Conservation (phyloP, 768 basidiomycete genomes). For the Amanita phalloides region DNA sequence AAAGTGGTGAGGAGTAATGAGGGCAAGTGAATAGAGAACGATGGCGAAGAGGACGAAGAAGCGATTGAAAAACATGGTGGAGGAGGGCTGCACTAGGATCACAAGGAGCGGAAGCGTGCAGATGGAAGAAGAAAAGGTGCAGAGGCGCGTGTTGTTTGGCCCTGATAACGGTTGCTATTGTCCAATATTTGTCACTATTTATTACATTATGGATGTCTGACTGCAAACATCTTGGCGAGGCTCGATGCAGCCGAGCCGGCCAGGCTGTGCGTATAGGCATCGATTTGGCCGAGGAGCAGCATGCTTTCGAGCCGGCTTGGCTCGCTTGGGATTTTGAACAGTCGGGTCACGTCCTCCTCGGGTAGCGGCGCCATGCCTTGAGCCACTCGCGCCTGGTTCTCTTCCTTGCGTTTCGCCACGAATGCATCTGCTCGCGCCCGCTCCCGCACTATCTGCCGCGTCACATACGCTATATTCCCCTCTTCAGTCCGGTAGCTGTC, state of each 20-base stretch:
- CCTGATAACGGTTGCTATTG: not conserved
- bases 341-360: conserved; percentile 71
- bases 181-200: not conserved
- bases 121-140: conserved; percentile 3
- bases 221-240: conserved; percentile 81
- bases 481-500: conserved; percentile 86
- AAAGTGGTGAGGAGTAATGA: conserved; percentile 27
- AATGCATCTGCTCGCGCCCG: conserved; percentile 69
- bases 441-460: conserved; percentile 83
- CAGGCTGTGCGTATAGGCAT: conserved; percentile 73
- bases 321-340: conserved; percentile 85
- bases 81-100: conserved; percentile 10
- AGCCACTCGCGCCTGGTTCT: conserved; percentile 66
- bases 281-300: conserved; percentile 79
- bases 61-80: conserved; percentile 30
- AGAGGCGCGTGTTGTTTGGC: conserved; percentile 1
- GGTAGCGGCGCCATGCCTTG: conserved; percentile 83
- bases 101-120: conserved; percentile 6
- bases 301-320: conserved; percentile 84
- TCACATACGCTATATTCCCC: conserved; percentile 82
- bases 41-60: conserved; percentile 35
- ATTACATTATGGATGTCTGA: conserved; percentile 24
- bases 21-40: conserved; percentile 24
- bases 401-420: conserved; percentile 80
- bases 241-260: conserved; percentile 51